Conservation (phyloP, 2,329 filamentous ascomycete genomes). For the Tolypocladium pustulatum region DNA sequence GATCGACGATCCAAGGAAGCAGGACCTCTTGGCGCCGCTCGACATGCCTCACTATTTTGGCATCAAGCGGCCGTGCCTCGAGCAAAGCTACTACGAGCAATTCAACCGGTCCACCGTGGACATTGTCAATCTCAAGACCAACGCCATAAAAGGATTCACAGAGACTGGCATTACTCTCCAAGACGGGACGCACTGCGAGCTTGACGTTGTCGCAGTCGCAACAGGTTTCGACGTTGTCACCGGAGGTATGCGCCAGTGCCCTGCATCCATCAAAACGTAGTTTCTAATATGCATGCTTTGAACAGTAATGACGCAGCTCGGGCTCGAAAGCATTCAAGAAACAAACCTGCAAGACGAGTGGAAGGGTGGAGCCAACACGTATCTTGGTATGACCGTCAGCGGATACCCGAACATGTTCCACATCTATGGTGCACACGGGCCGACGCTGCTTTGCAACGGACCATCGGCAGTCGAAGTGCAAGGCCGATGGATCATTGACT, state of each 20-base stretch:
- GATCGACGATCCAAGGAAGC: constrained; percentile 35
- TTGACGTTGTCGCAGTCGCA: constrained; percentile 33
- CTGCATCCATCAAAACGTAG: background rate
- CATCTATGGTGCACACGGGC: constrained; percentile 45
- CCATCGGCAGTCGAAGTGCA: constrained; percentile 44
- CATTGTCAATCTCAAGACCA: constrained; percentile 28
- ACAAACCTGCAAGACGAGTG: constrained; percentile 30
- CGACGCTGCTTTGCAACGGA: constrained; percentile 45
- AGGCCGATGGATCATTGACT: constrained; percentile 43
- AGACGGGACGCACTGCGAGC: constrained; percentile 29
- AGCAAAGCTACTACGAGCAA: constrained; percentile 34
- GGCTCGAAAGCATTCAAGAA: constrained; percentile 27
- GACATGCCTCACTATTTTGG: constrained; percentile 44
- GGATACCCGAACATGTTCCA: constrained; percentile 42
- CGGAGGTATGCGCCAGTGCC: constrained; percentile 15
- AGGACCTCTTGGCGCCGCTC: constrained; percentile 40
- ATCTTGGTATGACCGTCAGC: constrained; percentile 30
- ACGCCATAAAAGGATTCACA: constrained; percentile 28
- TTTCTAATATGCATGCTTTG: background rate
- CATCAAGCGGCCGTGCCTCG: constrained; percentile 35
- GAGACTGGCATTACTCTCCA: constrained; percentile 28
- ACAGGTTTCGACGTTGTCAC: constrained; percentile 32
- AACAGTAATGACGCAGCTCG: constrained; percentile 32
- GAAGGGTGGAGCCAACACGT: constrained; percentile 28
- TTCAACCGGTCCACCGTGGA: constrained; percentile 33